These are phyloP conservation scores for Urtica urens DNA, from an alignment of 306 rosid species.

Conservation along the genomic window DNA sequence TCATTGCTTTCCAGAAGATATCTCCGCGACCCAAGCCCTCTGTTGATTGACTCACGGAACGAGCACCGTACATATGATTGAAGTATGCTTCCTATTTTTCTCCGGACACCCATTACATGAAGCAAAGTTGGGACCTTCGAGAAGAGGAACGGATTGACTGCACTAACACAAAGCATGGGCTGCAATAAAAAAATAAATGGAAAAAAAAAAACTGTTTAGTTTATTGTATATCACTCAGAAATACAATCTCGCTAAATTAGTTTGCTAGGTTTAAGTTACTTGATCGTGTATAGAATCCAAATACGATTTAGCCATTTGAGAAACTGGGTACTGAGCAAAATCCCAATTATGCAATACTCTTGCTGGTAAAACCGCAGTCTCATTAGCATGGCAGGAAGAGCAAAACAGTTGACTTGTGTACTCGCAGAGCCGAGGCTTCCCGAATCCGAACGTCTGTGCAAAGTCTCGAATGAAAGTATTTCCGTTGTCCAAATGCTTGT, in stretches of 20 bases:
- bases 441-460: slow-evolving; percentile 91
- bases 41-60: slow-evolving; percentile 63
- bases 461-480: slow-evolving; percentile 61
- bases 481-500: slow-evolving; percentile 74
- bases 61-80: slow-evolving; percentile 86
- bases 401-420: slow-evolving; percentile 87
- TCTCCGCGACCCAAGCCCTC: slow-evolving; percentile 75
- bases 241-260: background rate
- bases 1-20: slow-evolving; percentile 91
- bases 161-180: slow-evolving; percentile 99
- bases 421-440: slow-evolving; percentile 90
- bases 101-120: slow-evolving; percentile 71
- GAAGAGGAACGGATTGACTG: slow-evolving; percentile 94
- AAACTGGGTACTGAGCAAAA: slow-evolving; percentile 62
- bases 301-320: slow-evolving; percentile 86
- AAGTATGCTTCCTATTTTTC: slow-evolving; percentile 70
- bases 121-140: slow-evolving; percentile 86
- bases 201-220: slow-evolving; percentile 2
- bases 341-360: slow-evolving; percentile 95
- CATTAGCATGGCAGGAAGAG: slow-evolving; percentile 87
- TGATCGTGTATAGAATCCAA: slow-evolving; percentile 93
- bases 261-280: slow-evolving; percentile 33
- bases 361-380: slow-evolving; percentile 87
- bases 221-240: background rate
- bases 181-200: slow-evolving; percentile 45